phyloP scores from a whole-genome alignment of 2,329 filamentous ascomycete species.

The Penicillium sp. region DNA sequence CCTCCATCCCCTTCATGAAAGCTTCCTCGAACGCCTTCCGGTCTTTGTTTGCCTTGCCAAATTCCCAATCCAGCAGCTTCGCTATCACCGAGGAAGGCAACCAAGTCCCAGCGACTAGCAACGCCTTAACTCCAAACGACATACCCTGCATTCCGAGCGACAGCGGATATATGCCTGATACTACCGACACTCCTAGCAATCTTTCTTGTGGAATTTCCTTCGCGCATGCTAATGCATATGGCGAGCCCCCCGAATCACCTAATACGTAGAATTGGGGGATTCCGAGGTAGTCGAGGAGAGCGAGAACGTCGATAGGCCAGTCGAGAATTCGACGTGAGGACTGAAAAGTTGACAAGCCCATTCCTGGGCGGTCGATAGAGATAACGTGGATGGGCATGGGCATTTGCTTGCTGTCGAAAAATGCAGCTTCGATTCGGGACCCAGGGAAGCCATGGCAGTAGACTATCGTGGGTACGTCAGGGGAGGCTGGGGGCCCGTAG shows the following conservation, averaged over 20 bases:
- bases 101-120: too few species aligned
- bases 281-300: slow-evolving; percentile 4
- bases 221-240: slow-evolving; percentile 10
- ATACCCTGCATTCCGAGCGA: too few species aligned
- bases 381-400: too few species aligned
- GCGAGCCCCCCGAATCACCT: slow-evolving; percentile 5
- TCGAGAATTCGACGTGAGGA: slow-evolving; percentile 2
- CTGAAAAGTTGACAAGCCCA: too few species aligned
- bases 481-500: neutral
- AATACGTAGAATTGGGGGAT: slow-evolving; percentile 6
- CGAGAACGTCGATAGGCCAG: slow-evolving; percentile 8
- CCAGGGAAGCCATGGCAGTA: slow-evolving; percentile 2
- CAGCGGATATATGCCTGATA: too few species aligned
- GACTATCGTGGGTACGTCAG: slow-evolving; percentile 1
- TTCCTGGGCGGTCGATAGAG: too few species aligned
- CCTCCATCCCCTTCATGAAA: slow-evolving; percentile 3
- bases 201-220: too few species aligned
- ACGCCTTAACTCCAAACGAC: too few species aligned
- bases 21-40: neutral
- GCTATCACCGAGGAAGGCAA: too few species aligned
- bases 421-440: slow-evolving; percentile 1
- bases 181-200: too few species aligned
- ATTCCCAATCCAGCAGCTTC: too few species aligned
- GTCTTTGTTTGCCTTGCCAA: neutral
- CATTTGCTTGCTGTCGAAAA: neutral